These are phyloP conservation scores for Hanseniaspora hatyaiensis DNA, from an alignment of 805 yeast species.

Conservation along the genomic window DNA sequence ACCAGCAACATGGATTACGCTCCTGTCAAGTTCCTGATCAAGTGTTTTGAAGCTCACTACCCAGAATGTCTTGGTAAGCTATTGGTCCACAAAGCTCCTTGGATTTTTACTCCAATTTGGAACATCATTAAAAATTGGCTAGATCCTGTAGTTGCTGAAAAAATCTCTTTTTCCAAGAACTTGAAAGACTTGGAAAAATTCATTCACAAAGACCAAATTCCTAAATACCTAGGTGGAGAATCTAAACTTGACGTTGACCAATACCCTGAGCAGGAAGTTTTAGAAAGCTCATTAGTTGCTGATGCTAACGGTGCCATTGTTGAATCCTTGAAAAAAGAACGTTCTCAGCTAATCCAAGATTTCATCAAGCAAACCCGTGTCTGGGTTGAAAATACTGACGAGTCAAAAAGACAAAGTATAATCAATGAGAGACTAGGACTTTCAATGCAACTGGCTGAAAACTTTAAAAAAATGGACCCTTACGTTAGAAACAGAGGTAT, in stretches of 20 bases:
- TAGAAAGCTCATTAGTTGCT: slow-evolving; percentile 35
- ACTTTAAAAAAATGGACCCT: slow-evolving; percentile 65
- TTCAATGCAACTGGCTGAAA: slow-evolving; percentile 43
- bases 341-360: slow-evolving; percentile 42
- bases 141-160: slow-evolving; percentile 91
- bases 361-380: slow-evolving; percentile 55
- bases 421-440: slow-evolving; percentile 44
- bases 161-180: slow-evolving; percentile 70
- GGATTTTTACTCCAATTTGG: slow-evolving; percentile 95
- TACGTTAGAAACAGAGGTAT: slow-evolving; percentile 67
- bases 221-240: slow-evolving; percentile 65
- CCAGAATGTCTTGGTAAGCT: slow-evolving; percentile 85
- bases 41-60: slow-evolving; percentile 88
- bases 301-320: slow-evolving; percentile 35
- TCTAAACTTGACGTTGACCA: slow-evolving; percentile 43
- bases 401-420: slow-evolving; percentile 38
- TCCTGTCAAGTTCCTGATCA: slow-evolving; percentile 80
- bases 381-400: slow-evolving; percentile 63
- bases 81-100: slow-evolving; percentile 86
- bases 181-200: slow-evolving; percentile 53
- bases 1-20: slow-evolving; percentile 86
- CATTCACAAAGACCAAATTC: slow-evolving; percentile 50
- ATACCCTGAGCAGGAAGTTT: slow-evolving; percentile 43
- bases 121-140: slow-evolving; percentile 83
- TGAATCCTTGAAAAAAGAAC: slow-evolving; percentile 37